phyloP scores from a whole-genome alignment of 2,329 filamentous ascomycete genomes.

The Epicoccum sorghinum region DNA sequence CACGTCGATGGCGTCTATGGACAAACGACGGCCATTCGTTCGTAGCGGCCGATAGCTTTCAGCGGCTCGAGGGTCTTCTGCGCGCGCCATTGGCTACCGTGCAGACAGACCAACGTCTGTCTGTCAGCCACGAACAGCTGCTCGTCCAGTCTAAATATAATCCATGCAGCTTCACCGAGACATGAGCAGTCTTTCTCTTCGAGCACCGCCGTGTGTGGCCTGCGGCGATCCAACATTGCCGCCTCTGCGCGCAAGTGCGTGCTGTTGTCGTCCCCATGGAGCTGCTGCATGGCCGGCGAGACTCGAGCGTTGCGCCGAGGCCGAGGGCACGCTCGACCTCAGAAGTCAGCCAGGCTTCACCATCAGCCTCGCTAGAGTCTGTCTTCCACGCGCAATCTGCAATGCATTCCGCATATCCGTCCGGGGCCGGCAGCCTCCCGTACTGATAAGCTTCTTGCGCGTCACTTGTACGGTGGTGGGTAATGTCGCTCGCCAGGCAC shows the following conservation, averaged over 20 bases:
- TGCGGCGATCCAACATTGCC: constrained; percentile 4
- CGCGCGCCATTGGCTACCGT: constrained; percentile 18
- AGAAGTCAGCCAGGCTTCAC: constrained; percentile 1
- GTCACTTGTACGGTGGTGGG: not conserved
- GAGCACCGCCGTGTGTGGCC: constrained; percentile 2
- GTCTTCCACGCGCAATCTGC: constrained; percentile 27
- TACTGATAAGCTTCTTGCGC: constrained; percentile 16
- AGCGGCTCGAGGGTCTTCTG: constrained; percentile 22
- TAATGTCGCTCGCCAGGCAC: not conserved
- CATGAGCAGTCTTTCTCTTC: constrained; percentile 5
- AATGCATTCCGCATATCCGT: constrained; percentile 24
- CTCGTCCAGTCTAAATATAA: constrained; percentile 30
- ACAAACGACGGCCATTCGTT: constrained; percentile 28
- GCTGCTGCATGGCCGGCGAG: constrained; percentile 8
- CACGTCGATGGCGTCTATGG: constrained; percentile 34
- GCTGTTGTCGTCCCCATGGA: not conserved
- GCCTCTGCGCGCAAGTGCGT: not conserved
- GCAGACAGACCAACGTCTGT: constrained; percentile 13
- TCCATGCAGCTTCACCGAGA: constrained; percentile 9
- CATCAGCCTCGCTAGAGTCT: constrained; percentile 20
- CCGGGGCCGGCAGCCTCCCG: constrained; percentile 19
- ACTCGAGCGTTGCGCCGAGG: constrained; percentile 16
- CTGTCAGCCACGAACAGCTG: constrained; percentile 30
- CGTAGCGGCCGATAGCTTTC: constrained; percentile 18
- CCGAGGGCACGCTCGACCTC: constrained; percentile 9